Evolutionary conservation across 768 basidiomycete species (phyloP).

Genomic region (Lentinula detonsa): DNA sequence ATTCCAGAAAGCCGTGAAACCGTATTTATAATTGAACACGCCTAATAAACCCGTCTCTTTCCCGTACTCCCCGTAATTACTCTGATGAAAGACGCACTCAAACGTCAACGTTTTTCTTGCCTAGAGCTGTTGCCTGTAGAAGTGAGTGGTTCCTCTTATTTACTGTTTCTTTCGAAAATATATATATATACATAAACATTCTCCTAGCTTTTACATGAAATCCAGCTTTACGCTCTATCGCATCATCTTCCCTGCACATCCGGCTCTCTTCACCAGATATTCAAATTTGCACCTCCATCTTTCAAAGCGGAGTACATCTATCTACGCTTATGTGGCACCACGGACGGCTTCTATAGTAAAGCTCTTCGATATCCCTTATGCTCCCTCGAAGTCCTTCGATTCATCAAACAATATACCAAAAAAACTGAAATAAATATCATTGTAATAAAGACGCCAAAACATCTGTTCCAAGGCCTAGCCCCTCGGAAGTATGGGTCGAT

Average conservation of each 20-base stretch:
- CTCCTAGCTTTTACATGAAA: slow-evolving; percentile 69
- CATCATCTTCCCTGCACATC: slow-evolving; percentile 55
- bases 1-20: no score
- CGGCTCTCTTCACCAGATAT: slow-evolving; percentile 45
- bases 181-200: background rate
- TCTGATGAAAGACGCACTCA: background rate
- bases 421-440: slow-evolving; percentile 15
- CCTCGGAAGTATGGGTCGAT: slow-evolving; percentile 17
- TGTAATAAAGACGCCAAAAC: slow-evolving; percentile 48
- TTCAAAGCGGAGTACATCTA: slow-evolving; percentile 67
- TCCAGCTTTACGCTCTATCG: slow-evolving; percentile 69
- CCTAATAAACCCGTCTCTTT: background rate
- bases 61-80: no score
- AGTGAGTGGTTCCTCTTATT: background rate
- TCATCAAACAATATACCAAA: slow-evolving; percentile 30
- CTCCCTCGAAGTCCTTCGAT: slow-evolving; percentile 44
- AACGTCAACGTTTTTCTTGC: background rate
- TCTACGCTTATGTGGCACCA: slow-evolving; percentile 16
- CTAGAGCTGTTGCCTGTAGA: slow-evolving; percentile 1
- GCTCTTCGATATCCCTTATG: slow-evolving; percentile 60
- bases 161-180: no score
- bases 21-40: no score
- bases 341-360: slow-evolving; percentile 31
- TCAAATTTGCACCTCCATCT: slow-evolving; percentile 46
- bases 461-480: slow-evolving; percentile 55